Base-by-base conservation (phyloP, 768 basidiomycete genomes). In the Rhodotorula paludigena region DNA sequence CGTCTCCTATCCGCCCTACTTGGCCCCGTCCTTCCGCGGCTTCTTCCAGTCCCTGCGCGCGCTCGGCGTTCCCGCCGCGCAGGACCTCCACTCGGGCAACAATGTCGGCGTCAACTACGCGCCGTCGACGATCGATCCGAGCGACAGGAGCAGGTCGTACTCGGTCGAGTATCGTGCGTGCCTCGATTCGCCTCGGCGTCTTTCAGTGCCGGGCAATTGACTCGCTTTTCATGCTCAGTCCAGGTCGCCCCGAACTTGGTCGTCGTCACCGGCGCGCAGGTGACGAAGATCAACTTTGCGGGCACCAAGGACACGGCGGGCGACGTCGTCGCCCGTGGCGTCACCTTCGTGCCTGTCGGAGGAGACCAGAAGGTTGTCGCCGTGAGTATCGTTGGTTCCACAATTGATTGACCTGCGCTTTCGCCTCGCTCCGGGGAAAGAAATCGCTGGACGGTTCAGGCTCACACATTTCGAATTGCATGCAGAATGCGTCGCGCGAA, bases 191-290 rank as follows among this genome's bases (percentile, higher is more conserved):
- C 36, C 0, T 14, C 54, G n/a, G n/a, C n/a, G 42, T 35, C 20
- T 28, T 44, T 30, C 41, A 4, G 6, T 28, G 10, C 35, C 25
- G 15, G 11, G 8, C 30, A 15, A 9, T 25, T 23, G 32, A 5
- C 57, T 30, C 12, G 20, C 9, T 3, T 14, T 38, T 9, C 12
- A 23, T 1, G 25, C 41, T 5, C 52, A 66, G 39, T 71, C 28
- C 28, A 20, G 12, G 33, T 60, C 36, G 70, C 66, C 18, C 35
- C 74, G 39, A 79, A 80, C 64, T 73, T 80, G 16, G 74, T 76
- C 64, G 79, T 81, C 58, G 70, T 81, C 42, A 79, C 79, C 11
- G 74, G 77, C 52, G 77, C 78, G n/a, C 80, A 80, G 36, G 80
- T 79, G 12, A 78, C 79, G 36, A n/a, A 35, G 11, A 59, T 72